Conservation (phyloP, 2,329 filamentous ascomycete genomes). For the Sporothrix protearum region DNA sequence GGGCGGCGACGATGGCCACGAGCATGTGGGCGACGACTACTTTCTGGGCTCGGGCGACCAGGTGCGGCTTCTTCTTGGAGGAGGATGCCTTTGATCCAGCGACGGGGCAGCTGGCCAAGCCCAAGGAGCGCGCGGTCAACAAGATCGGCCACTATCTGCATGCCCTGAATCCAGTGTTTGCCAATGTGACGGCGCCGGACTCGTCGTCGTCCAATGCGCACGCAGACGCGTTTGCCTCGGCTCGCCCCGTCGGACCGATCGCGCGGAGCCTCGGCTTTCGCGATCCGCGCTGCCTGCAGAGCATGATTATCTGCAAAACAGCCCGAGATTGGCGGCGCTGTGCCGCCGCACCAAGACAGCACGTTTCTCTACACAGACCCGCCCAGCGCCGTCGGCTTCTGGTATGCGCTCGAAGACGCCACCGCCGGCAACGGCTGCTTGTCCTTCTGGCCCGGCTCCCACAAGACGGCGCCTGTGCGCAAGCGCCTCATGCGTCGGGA, state of each 20-base stretch:
- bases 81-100: slow-evolving; percentile 75
- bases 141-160: slow-evolving; percentile 81
- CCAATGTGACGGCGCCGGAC: slow-evolving; percentile 42
- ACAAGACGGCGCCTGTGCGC: slow-evolving; percentile 64
- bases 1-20: slow-evolving; percentile 55
- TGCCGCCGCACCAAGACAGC: slow-evolving; percentile 87
- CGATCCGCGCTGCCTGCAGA: slow-evolving; percentile 78
- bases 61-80: slow-evolving; percentile 95
- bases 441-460: slow-evolving; percentile 79
- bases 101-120: slow-evolving; percentile 63
- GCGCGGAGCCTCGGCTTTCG: slow-evolving; percentile 68
- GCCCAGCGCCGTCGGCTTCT: slow-evolving; percentile 88
- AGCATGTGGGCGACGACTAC: slow-evolving; percentile 91
- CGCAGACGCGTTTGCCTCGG: slow-evolving; percentile 43
- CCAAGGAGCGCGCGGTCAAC: slow-evolving; percentile 83
- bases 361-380: slow-evolving; percentile 89
- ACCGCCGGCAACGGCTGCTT: slow-evolving; percentile 83
- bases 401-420: slow-evolving; percentile 95
- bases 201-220: slow-evolving; percentile 41
- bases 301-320: slow-evolving; percentile 99
- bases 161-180: slow-evolving; percentile 63
- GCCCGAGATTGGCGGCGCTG: slow-evolving; percentile 88
- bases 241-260: slow-evolving; percentile 53
- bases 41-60: slow-evolving; percentile 89
- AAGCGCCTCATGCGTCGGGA: slow-evolving; percentile 70